Conservation (phyloP, 768 basidiomycete species). For the Xanthoconium purpureum region DNA sequence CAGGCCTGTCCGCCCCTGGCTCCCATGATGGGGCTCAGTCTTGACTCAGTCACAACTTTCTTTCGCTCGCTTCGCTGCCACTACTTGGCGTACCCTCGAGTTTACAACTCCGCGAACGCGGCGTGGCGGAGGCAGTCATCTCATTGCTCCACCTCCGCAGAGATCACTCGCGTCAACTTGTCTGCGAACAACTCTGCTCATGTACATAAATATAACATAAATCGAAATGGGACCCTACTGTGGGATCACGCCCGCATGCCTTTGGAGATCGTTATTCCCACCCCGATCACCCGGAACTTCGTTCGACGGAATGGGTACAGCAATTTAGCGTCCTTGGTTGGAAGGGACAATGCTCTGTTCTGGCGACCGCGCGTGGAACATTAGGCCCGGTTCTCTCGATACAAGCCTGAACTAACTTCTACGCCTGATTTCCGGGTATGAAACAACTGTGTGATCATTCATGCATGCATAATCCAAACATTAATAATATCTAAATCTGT, state of each 20-base stretch:
- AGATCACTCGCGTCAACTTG: background rate
- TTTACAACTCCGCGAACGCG: constrained; percentile 33
- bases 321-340: background rate
- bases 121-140: constrained; percentile 21
- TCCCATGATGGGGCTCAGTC: background rate
- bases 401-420: background rate
- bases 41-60: background rate
- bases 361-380: constrained; percentile 3
- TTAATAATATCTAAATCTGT: constrained; percentile 25
- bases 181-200: background rate
- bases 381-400: constrained; percentile 5
- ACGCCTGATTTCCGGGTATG: constrained; percentile 25
- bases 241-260: background rate
- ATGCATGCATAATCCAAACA: constrained; percentile 15
- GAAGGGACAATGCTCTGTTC: background rate
- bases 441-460: constrained; percentile 11
- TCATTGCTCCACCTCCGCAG: constrained; percentile 2
- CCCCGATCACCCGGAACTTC: constrained; percentile 11
- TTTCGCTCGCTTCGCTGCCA: background rate
- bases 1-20: constrained; percentile 4
- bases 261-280: constrained; percentile 9
- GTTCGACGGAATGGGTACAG: background rate
- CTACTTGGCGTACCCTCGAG: background rate
- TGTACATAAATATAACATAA: constrained; percentile 21
- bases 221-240: background rate